Base-by-base conservation (phyloP, 2,329 filamentous ascomycete species). In the Calonectria pauciramosa region DNA sequence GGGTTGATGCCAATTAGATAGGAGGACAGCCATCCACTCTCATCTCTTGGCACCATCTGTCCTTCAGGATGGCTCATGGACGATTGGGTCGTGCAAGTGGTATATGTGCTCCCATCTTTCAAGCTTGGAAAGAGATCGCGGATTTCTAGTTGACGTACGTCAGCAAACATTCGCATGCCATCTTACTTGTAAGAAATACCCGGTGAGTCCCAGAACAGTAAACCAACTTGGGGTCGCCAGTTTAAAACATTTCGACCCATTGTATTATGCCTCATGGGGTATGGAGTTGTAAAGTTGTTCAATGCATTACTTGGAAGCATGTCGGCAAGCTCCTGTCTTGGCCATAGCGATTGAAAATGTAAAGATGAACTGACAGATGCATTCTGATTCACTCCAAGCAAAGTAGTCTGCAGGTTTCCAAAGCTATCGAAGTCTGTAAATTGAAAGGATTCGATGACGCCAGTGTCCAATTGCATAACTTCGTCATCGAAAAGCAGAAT, bases 1-100 rank as follows among this genome's bases (percentile, higher is more conserved):
- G 67, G 34, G 16, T 72, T 49, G 3, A 38, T 26, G 6, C 16
- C 18, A 9, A 68, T 64, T 26, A 72, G n/a, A 63, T 72, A 68
- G 7, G 59, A 23, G 8, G 64, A 8, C 3, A 64, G 70, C 41
- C 67, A 54, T 5, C 63, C 70, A 32, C 4, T 2, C n/a, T 28
- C 38, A 23, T 63, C n/a, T 23, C 20, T 20, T 11, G 14, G 47
- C 47, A n/a, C 18, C 4, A 52, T 26, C 23, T 52, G 36, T 0
- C n/a, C 52, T 1, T 64, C 36, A 1, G 70, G 3, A 26, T 49
- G 11, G 18, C 11, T 49, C 3, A 26, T 26, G 47, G 47, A 49
- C n/a, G n/a, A 9, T 8, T 49, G 47, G 8, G 47, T 14, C 18
- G 13, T 3, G 47, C 18, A 49, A n/a, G n/a, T n/a, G n/a, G n/a